Percentiles rank a stretch among this genome's conserved stretches.
Evolutionary conservation across 805 yeast genomes (phyloP).

Genomic region (Metschnikowia peoriensis): DNA sequence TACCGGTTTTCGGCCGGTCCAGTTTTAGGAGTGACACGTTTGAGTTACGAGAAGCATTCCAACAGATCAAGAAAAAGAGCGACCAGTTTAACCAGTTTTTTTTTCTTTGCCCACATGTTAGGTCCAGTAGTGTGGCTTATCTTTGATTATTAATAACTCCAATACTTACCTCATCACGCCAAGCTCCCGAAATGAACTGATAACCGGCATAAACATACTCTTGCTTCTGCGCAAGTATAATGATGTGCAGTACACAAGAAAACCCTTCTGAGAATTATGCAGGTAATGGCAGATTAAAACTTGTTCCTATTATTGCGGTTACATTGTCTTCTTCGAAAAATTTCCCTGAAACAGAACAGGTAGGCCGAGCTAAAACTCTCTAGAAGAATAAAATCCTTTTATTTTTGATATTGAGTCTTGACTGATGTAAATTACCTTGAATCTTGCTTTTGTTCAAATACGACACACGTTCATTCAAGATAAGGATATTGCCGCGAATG

Average conservation of each 20-base stretch:
- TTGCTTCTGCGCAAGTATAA: not conserved
- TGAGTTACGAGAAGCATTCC: no score
- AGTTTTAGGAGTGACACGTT: no score
- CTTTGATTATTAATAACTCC: not conserved
- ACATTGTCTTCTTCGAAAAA: not conserved
- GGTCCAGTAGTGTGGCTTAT: not conserved
- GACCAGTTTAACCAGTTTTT: no score
- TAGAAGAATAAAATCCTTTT: no score
- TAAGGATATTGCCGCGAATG: conserved; percentile 2
- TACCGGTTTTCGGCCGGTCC: no score
- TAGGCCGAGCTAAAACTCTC: not conserved
- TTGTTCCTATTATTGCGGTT: not conserved
- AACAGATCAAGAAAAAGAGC: no score
- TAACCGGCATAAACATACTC: not conserved
- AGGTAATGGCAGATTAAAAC: not conserved
- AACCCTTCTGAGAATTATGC: not conserved
- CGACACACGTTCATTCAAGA: not conserved
- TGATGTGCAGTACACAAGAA: not conserved
- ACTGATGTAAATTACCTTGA: not conserved
- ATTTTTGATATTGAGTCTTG: not conserved
- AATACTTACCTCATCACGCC: not conserved
- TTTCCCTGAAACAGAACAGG: not conserved
- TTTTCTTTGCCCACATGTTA: not conserved
- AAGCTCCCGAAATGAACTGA: not conserved
- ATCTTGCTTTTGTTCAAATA: not conserved